A percentile compares a stretch with the other conserved stretches of the same genome.
phyloP scores from a whole-genome alignment of 1,284 basidiomycete species.

The Peniophora sp. region DNA sequence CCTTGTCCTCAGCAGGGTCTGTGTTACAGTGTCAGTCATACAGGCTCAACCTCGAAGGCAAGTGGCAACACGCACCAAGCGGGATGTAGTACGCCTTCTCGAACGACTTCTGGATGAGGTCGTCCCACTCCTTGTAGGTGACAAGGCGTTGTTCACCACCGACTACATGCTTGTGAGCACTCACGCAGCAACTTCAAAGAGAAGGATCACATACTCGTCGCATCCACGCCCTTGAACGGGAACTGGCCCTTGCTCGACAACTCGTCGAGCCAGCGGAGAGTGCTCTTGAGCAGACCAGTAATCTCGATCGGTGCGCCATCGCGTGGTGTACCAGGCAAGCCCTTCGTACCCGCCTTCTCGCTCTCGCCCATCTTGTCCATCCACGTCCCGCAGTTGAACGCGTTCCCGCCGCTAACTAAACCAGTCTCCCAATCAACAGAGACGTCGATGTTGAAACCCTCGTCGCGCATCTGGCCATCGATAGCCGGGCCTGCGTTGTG shows the following conservation, averaged over 20 bases:
- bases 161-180: conserved; percentile 35
- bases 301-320: conserved; percentile 97
- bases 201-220: conserved; percentile 56
- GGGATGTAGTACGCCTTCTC: conserved; percentile 91
- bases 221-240: conserved; percentile 86
- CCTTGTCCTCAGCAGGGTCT: conserved; percentile 66
- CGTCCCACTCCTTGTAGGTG: conserved; percentile 88
- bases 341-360: conserved; percentile 86
- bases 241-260: conserved; percentile 66
- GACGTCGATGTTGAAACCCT: conserved; percentile 93
- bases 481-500: conserved; percentile 94
- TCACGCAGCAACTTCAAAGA: background rate
- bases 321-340: conserved; percentile 87
- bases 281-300: conserved; percentile 88
- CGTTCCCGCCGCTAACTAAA: conserved; percentile 83
- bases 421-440: conserved; percentile 93
- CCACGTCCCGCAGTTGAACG: conserved; percentile 85
- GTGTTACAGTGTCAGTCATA: background rate
- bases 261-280: conserved; percentile 79
- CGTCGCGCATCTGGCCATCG: conserved; percentile 91
- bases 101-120: conserved; percentile 80
- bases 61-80: conserved; percentile 36
- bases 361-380: conserved; percentile 98
- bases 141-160: conserved; percentile 66
- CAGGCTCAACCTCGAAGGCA: background rate